These are phyloP conservation scores for Sporopachydermia quercuum DNA, from an alignment of 805 yeast species.

Conservation along the genomic window DNA sequence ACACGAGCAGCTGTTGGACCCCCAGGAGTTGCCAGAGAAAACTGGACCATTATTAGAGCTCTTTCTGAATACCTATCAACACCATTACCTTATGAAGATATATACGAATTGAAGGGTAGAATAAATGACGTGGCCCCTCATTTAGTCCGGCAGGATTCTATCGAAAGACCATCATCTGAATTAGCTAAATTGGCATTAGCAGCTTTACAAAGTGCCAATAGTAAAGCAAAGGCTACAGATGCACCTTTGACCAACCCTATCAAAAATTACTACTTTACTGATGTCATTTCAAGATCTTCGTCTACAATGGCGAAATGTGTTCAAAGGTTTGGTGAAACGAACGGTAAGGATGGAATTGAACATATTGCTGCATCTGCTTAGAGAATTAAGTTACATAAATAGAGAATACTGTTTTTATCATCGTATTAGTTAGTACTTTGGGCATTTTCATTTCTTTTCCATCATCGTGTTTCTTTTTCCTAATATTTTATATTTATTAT, in stretches of 20 bases:
- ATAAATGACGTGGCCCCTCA: constrained; percentile 70
- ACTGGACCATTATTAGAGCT: constrained; percentile 80
- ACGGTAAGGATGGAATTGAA: constrained; percentile 41
- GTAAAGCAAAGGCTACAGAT: constrained; percentile 24
- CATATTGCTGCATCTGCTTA: constrained; percentile 4
- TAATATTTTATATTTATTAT: no score
- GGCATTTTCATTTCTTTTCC: no score
- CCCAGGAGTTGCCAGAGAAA: constrained; percentile 84
- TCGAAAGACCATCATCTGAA: constrained; percentile 52
- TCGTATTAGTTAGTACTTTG: no score
- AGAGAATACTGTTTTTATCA: no score
- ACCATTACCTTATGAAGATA: constrained; percentile 63
- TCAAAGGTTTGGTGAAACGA: constrained; percentile 50
- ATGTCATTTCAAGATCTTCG: constrained; percentile 73
- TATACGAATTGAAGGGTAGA: constrained; percentile 50
- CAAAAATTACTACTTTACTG: constrained; percentile 77
- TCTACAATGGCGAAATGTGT: constrained; percentile 87
- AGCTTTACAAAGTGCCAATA: constrained; percentile 21
- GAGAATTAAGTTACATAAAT: neutral
- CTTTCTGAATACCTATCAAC: constrained; percentile 61
- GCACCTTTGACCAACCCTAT: constrained; percentile 52
- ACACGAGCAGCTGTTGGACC: constrained; percentile 80
- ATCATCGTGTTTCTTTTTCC: no score
- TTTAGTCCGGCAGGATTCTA: constrained; percentile 55
- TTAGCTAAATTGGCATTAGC: constrained; percentile 43